Evolutionary conservation across 1,139 yeast genomes (phyloP).

Genomic region (Blastobotrys indianensis): DNA sequence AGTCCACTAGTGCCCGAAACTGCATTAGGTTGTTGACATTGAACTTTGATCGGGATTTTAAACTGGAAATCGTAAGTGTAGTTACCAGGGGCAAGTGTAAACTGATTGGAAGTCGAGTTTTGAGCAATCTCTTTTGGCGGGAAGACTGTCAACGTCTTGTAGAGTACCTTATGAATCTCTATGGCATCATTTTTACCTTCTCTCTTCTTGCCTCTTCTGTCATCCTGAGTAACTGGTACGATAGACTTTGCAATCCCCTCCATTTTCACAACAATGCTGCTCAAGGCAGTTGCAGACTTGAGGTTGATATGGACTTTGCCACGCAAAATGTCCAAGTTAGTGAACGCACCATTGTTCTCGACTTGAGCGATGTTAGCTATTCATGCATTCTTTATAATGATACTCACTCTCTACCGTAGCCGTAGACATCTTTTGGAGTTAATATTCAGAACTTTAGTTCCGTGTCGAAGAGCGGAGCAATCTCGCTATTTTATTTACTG

Average conservation of each 20-base stretch:
- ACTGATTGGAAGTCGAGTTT: slow-evolving; percentile 46
- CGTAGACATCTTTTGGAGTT: neutral
- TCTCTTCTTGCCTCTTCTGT: slow-evolving; percentile 22
- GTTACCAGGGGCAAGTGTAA: slow-evolving; percentile 55
- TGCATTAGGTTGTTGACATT: slow-evolving; percentile 41
- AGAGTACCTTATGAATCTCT: slow-evolving; percentile 53
- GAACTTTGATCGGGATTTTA: slow-evolving; percentile 45
- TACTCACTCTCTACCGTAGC: slow-evolving; percentile 2
- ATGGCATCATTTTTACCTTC: slow-evolving; percentile 21
- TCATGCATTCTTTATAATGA: neutral
- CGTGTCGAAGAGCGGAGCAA: too few relatives aligned
- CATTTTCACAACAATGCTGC: slow-evolving; percentile 51
- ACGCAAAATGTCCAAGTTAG: slow-evolving; percentile 46
- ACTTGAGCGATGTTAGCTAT: neutral
- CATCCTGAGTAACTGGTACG: slow-evolving; percentile 22
- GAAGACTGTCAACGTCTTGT: slow-evolving; percentile 51
- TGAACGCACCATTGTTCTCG: slow-evolving; percentile 35
- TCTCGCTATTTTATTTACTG: too few relatives aligned
- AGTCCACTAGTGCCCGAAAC: slow-evolving; percentile 1
- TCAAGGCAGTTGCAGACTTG: slow-evolving; percentile 44
- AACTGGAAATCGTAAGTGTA: slow-evolving; percentile 55
- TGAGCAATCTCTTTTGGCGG: slow-evolving; percentile 53
- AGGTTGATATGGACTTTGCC: slow-evolving; percentile 46
- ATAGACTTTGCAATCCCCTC: slow-evolving; percentile 49
- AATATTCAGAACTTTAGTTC: too few relatives aligned